Conservation (phyloP, 2,329 filamentous ascomycete species). For the Mariannaea elegans region DNA sequence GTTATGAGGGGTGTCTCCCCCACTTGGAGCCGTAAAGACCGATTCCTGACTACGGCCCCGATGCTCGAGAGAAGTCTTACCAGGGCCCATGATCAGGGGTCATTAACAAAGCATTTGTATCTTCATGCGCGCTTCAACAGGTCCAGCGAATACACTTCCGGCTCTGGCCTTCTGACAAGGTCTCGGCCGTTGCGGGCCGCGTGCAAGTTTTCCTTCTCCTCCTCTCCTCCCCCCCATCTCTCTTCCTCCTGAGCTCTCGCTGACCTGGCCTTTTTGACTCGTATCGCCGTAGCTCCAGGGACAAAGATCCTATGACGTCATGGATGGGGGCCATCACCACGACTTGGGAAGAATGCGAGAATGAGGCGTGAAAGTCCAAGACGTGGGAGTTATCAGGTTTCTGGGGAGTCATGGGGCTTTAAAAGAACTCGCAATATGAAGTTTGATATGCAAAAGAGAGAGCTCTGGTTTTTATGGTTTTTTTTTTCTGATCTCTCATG, state of each 20-base stretch:
- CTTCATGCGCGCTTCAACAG: background rate
- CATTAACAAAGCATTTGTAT: background rate
- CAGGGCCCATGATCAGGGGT: background rate
- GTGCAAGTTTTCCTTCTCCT: background rate
- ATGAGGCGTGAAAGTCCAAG: too few relatives aligned
- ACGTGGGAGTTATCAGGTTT: too few relatives aligned
- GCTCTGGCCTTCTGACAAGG: background rate
- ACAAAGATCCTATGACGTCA: constrained; percentile 14
- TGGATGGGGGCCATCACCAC: constrained; percentile 1
- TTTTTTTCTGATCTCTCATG: too few relatives aligned
- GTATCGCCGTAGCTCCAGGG: background rate
- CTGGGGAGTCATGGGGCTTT: too few relatives aligned
- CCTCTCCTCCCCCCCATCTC: background rate
- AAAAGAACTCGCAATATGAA: too few relatives aligned
- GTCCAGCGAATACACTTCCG: background rate
- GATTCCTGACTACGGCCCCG: constrained; percentile 17
- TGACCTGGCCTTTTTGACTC: background rate
- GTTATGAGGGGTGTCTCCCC: background rate
- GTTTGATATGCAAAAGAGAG: too few relatives aligned
- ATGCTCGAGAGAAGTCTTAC: constrained; percentile 21
- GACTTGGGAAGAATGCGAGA: too few relatives aligned
- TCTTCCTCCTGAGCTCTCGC: background rate
- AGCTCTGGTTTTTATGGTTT: too few relatives aligned
- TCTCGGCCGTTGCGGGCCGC: background rate
- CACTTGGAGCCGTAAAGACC: background rate